A percentile compares a stretch with the other conserved stretches of the same genome.
phyloP scores from a whole-genome alignment of 108 stramenopile species.

The Poteriospumella lacustris region DNA sequence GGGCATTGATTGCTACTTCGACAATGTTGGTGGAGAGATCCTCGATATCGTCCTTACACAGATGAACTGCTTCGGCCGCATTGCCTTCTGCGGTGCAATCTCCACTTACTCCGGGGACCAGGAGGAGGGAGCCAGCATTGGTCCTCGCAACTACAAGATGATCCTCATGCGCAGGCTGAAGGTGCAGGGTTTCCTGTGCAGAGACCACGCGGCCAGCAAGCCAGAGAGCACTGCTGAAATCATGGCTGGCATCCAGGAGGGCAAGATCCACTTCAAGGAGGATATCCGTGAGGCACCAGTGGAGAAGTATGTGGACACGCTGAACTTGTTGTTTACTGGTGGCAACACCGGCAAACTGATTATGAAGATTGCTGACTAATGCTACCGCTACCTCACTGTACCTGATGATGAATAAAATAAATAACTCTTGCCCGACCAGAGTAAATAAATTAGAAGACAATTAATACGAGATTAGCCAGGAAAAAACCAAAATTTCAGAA shows the following conservation, averaged over 20 bases:
- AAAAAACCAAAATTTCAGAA: too few species aligned
- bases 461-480: too few species aligned
- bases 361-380: too few species aligned
- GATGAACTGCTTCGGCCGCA: conserved; percentile 39
- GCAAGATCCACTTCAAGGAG: neutral
- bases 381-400: too few species aligned
- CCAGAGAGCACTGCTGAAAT: neutral
- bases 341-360: too few species aligned
- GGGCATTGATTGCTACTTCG: conserved; percentile 54
- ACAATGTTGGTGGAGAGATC: conserved; percentile 52
- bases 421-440: too few species aligned
- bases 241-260: neutral
- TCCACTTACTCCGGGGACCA: conserved; percentile 48
- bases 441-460: too few species aligned
- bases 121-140: too few species aligned
- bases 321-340: neutral
- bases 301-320: neutral
- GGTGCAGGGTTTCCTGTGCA: neutral
- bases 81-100: conserved; percentile 58
- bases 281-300: neutral
- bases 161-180: neutral
- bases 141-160: neutral
- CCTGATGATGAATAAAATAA: too few species aligned
- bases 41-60: conserved; percentile 35
- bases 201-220: neutral